Evolutionary conservation across 2,329 filamentous ascomycete genomes (phyloP).

Genomic region (Passalora sequoiae): DNA sequence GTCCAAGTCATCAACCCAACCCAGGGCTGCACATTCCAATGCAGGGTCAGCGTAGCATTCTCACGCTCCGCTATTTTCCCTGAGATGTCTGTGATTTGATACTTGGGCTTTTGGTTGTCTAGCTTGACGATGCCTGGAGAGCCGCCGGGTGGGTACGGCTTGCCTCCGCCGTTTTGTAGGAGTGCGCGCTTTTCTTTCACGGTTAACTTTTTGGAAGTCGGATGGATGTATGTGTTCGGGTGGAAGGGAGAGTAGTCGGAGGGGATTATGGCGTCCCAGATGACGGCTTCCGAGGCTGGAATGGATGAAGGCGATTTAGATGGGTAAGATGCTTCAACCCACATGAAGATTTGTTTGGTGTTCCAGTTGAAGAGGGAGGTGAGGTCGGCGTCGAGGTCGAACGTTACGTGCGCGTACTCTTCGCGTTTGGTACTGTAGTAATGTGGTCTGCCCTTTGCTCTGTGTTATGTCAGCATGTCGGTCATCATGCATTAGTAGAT

Average conservation of each 20-base stretch:
- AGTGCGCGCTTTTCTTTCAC: constrained; percentile 12
- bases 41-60: constrained; percentile 72
- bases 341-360: constrained; percentile 97
- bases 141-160: constrained; percentile 29
- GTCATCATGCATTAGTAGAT: constrained; percentile 35
- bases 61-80: constrained; percentile 68
- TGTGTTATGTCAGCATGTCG: no score
- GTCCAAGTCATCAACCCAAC: constrained; percentile 83
- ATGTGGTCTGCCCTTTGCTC: constrained; percentile 84
- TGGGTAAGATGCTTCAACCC: constrained; percentile 74
- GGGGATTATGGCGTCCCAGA: constrained; percentile 95
- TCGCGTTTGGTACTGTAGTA: constrained; percentile 91
- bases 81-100: constrained; percentile 88
- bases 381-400: constrained; percentile 88
- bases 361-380: constrained; percentile 97
- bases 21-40: constrained; percentile 98
- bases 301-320: constrained; percentile 35
- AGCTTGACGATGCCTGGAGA: constrained; percentile 67
- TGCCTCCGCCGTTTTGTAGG: constrained; percentile 14
- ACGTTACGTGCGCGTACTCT: constrained; percentile 91
- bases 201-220: constrained; percentile 36
- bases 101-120: constrained; percentile 85
- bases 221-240: constrained; percentile 49
- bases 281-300: constrained; percentile 62
- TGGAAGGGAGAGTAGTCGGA: constrained; percentile 56